A percentile compares a stretch with the other conserved stretches of the same genome.
phyloP scores from a whole-genome alignment of 176 grass and related monocot genomes.

The Oryza australiensis region DNA sequence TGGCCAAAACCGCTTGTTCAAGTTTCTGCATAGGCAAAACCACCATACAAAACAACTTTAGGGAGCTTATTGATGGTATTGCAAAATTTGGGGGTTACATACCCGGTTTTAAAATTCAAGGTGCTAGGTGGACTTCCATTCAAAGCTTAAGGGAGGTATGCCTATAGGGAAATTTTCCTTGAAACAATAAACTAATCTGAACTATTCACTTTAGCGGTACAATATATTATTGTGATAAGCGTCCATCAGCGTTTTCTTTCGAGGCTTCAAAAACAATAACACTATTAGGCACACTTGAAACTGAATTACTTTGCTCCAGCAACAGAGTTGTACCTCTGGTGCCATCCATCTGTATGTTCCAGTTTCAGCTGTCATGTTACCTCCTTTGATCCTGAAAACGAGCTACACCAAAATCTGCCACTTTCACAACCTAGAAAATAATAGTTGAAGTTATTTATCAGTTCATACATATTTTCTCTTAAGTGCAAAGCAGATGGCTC shows the following conservation, averaged over 20 bases:
- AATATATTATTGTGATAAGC: not conserved
- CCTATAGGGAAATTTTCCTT: not conserved
- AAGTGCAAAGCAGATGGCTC: not conserved
- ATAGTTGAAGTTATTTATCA: constrained; percentile 19
- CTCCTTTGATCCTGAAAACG: constrained; percentile 90
- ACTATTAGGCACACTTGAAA: constrained; percentile 7
- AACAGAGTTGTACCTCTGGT: constrained; percentile 71
- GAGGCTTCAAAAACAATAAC: not conserved
- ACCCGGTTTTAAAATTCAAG: not conserved
- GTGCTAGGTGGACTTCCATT: not conserved
- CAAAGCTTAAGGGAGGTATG: not conserved
- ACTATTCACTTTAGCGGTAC: not conserved
- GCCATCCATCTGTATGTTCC: constrained; percentile 99
- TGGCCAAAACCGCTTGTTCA: not conserved
- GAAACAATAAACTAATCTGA: constrained; percentile 5
- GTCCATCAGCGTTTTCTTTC: constrained; percentile 5
- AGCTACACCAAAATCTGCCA: constrained; percentile 98
- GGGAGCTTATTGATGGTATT: not conserved
- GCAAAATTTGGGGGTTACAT: not conserved
- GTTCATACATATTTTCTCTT: not conserved
- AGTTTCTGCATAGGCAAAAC: not conserved
- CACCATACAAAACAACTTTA: not conserved
- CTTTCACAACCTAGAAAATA: constrained; percentile 81
- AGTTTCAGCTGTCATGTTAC: constrained; percentile 97
- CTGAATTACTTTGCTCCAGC: constrained; percentile 5